A percentile compares a stretch with the other conserved stretches of the same genome.
Conservation (phyloP, 179 eudicot genomes). For the Patellifolia procumbens region DNA sequence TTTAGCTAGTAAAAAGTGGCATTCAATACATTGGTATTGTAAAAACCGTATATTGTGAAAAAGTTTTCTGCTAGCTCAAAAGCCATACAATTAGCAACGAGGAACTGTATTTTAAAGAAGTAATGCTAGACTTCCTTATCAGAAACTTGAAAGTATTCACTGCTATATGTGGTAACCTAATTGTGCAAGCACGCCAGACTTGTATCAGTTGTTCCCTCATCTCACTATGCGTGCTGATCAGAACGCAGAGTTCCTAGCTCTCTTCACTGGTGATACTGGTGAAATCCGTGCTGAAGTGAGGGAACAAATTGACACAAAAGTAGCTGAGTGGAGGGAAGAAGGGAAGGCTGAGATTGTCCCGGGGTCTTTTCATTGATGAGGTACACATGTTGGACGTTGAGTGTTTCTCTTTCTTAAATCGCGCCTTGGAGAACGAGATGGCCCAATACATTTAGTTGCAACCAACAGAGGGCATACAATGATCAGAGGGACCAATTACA, state of each 20-base stretch:
- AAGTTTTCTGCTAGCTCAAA: no score
- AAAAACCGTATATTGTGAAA: no score
- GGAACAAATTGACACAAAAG: slow-evolving; percentile 90
- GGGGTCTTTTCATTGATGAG: slow-evolving; percentile 97
- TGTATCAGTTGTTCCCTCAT: not conserved
- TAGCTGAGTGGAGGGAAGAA: slow-evolving; percentile 53
- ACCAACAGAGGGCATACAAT: slow-evolving; percentile 85
- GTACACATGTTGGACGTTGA: slow-evolving; percentile 95
- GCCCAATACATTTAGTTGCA: slow-evolving; percentile 88
- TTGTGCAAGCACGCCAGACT: not conserved
- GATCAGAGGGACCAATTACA: slow-evolving; percentile 26
- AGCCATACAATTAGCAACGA: no score
- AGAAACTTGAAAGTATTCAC: not conserved
- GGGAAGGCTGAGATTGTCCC: slow-evolving; percentile 96
- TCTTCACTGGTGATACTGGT: slow-evolving; percentile 95
- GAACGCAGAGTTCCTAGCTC: slow-evolving; percentile 97
- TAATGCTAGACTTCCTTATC: no score
- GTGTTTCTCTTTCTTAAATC: slow-evolving; percentile 86
- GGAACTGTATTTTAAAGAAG: no score
- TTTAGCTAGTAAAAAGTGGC: no score
- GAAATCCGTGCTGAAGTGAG: slow-evolving; percentile 97
- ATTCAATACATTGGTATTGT: no score
- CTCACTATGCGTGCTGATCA: slow-evolving; percentile 27
- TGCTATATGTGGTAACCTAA: not conserved
- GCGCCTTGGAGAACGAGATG: slow-evolving; percentile 86